These are phyloP conservation scores for Fusarium temperatum DNA, from an alignment of 2,329 filamentous ascomycete genomes.

Conservation along the genomic window DNA sequence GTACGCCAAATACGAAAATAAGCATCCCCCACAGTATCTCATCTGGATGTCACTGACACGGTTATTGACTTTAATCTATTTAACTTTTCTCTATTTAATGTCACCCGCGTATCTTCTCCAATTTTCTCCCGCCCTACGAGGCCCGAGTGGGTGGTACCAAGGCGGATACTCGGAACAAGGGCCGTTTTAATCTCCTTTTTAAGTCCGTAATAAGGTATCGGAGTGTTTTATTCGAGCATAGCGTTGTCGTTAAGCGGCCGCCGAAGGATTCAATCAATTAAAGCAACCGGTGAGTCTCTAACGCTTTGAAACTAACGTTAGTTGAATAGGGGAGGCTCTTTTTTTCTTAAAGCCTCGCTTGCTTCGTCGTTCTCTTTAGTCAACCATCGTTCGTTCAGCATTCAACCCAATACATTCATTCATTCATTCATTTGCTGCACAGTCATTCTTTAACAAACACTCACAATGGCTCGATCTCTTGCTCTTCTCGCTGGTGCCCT, in stretches of 20 bases:
- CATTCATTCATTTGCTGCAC: conserved; percentile 28
- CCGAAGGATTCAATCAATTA: conserved; percentile 26
- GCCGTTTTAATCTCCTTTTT: conserved; percentile 18
- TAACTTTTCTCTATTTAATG: neutral
- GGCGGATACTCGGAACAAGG: conserved; percentile 11
- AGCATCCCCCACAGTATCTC: neutral
- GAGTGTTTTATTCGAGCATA: conserved; percentile 17
- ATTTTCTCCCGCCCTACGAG: conserved; percentile 8
- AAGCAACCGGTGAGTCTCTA: neutral
- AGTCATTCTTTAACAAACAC: conserved; percentile 6
- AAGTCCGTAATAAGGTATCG: neutral
- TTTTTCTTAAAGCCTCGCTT: neutral
- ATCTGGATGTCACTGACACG: neutral
- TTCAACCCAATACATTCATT: conserved; percentile 28
- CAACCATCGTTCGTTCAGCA: neutral
- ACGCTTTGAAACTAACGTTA: neutral
- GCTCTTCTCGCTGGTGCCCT: conserved; percentile 38
- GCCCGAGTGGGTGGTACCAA: neutral
- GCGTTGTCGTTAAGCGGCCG: conserved; percentile 13
- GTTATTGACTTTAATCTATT: neutral
- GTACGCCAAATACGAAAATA: neutral
- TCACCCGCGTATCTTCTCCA: neutral
- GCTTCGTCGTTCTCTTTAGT: neutral
- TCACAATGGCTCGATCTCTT: conserved; percentile 40
- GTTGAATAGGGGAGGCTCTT: conserved; percentile 9